A percentile compares a stretch with the other conserved stretches of the same genome.
These are phyloP conservation scores for Malassezia brasiliensis DNA, from an alignment of 1,284 basidiomycete genomes.

Conservation along the genomic window DNA sequence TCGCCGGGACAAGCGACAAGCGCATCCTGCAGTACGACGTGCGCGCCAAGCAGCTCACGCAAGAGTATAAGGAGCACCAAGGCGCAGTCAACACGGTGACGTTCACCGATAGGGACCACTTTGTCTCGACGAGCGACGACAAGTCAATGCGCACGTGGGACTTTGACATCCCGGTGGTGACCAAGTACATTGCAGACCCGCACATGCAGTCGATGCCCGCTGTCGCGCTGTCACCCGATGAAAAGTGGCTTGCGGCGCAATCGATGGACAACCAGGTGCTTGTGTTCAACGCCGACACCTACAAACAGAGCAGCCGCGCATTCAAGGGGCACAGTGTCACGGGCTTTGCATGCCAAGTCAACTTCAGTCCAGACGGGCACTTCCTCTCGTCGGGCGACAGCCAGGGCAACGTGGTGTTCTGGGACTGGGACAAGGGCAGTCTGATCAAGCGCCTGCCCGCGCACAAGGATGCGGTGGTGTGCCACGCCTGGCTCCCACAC, in stretches of 20 bases:
- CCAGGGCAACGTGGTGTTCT: slow-evolving; percentile 88
- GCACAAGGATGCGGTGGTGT: slow-evolving; percentile 88
- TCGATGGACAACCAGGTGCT: slow-evolving; percentile 96
- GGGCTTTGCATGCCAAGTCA: slow-evolving; percentile 91
- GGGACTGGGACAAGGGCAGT: slow-evolving; percentile 96
- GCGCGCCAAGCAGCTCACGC: slow-evolving; percentile 79
- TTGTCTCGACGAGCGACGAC: slow-evolving; percentile 97
- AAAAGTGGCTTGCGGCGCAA: slow-evolving; percentile 92
- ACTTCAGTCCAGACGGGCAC: slow-evolving; percentile 93
- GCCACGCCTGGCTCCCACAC: slow-evolving; percentile 95
- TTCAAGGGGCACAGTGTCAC: slow-evolving; percentile 94
- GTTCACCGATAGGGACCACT: slow-evolving; percentile 91
- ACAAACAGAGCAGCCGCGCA: slow-evolving; percentile 95
- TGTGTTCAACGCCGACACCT: slow-evolving; percentile 83
- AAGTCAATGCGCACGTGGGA: slow-evolving; percentile 96
- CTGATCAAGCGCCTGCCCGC: slow-evolving; percentile 80
- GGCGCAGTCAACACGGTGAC: slow-evolving; percentile 98
- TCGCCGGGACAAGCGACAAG: slow-evolving; percentile 98
- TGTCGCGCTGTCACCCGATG: slow-evolving; percentile 82
- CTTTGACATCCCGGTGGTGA: slow-evolving; percentile 86
- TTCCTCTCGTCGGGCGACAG: slow-evolving; percentile 94
- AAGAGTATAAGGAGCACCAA: slow-evolving; percentile 97
- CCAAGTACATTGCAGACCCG: slow-evolving; percentile 98
- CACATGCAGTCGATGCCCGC: slow-evolving; percentile 99
- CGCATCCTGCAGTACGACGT: slow-evolving; percentile 99